These are phyloP conservation scores for Abelmoschus esculentus DNA, from an alignment of 345 rosid genomes.

Conservation along the genomic window DNA sequence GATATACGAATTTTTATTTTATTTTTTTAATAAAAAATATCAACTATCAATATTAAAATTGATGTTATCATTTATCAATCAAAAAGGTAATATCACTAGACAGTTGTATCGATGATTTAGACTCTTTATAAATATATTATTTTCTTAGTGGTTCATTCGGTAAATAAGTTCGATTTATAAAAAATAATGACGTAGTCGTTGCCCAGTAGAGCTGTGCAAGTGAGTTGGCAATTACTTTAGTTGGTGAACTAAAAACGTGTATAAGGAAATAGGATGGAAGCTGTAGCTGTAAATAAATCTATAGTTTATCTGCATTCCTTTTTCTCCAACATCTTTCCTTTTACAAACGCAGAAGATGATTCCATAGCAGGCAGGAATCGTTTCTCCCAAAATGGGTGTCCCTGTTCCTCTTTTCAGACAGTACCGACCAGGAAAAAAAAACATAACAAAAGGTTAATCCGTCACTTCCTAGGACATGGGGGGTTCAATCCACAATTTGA, in stretches of 20 bases:
- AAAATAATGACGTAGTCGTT: no score
- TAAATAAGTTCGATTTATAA: no score
- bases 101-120: no score
- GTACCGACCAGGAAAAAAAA: background rate
- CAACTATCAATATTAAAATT: no score
- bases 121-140: no score
- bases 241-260: background rate
- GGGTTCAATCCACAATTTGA: background rate
- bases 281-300: background rate
- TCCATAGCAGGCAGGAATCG: background rate
- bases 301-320: background rate
- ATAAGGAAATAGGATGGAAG: background rate
- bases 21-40: no score
- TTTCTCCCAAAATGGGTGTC: constrained; percentile 1
- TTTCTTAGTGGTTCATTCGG: no score
- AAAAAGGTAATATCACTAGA: no score
- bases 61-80: no score
- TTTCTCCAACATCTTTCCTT: background rate
- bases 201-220: no score
- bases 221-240: no score
- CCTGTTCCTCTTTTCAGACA: background rate
- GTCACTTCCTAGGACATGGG: background rate
- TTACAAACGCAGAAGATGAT: background rate
- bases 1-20: no score
- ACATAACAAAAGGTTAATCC: background rate